A percentile compares a stretch with the other conserved stretches of the same genome.
Evolutionary conservation across 352 stramenopile species (phyloP).

Genomic region (Globisporangium perplexum): DNA sequence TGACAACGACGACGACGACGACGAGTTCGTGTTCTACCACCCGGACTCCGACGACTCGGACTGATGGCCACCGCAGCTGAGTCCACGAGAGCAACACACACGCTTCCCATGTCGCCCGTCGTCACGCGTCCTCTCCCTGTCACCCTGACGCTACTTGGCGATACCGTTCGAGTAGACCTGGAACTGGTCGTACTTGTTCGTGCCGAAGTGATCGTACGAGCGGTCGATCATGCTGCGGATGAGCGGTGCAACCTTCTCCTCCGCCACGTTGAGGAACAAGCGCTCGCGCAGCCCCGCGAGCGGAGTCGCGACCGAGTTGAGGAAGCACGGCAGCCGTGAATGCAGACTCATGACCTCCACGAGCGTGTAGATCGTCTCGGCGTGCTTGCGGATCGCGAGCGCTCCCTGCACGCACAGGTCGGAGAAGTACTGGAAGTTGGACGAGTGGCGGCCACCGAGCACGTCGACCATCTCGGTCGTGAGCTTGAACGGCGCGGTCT

Average conservation of each 20-base stretch:
- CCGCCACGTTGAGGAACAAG: slow-evolving; percentile 60
- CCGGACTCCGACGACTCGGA: no score
- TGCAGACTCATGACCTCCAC: slow-evolving; percentile 93
- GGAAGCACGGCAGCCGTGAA: slow-evolving; percentile 73
- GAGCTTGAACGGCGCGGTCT: slow-evolving; percentile 97
- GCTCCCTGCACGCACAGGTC: slow-evolving; percentile 94
- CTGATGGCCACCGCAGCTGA: no score
- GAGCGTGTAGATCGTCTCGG: slow-evolving; percentile 92
- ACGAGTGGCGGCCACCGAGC: slow-evolving; percentile 88
- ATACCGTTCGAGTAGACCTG: slow-evolving; percentile 92
- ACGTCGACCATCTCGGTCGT: slow-evolving; percentile 95
- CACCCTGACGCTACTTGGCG: slow-evolving; percentile 41
- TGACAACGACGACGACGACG: no score
- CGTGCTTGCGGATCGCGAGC: slow-evolving; percentile 88
- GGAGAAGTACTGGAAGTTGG: slow-evolving; percentile 91
- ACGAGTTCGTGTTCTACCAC: no score
- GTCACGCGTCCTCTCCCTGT: neutral
- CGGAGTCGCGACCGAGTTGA: slow-evolving; percentile 21
- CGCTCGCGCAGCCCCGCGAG: slow-evolving; percentile 52
- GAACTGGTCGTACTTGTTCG: slow-evolving; percentile 94
- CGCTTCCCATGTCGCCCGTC: neutral
- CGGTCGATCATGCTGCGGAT: slow-evolving; percentile 93
- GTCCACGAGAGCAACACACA: no score
- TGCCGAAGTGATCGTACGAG: slow-evolving; percentile 94
- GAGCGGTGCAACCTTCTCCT: slow-evolving; percentile 48